phyloP scores from a whole-genome alignment of 257 asterid genomes.

The Solanum chiquidenum region DNA sequence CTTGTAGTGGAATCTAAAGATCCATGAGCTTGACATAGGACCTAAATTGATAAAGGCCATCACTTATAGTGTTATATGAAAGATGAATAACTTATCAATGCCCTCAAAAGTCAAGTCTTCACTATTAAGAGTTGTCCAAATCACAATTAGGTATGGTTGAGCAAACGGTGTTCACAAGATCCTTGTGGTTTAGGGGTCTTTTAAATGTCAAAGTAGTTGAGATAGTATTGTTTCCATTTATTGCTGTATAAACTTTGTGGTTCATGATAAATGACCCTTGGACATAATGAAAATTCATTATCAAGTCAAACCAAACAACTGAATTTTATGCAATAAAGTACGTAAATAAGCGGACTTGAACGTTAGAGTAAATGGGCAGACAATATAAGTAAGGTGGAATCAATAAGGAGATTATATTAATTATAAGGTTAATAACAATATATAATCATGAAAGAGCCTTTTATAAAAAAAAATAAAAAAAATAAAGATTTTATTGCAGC shows the following conservation, averaged over 20 bases:
- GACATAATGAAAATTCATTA: background rate
- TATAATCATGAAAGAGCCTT: background rate
- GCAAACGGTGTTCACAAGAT: background rate
- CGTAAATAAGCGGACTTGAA: background rate
- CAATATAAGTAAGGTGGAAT: background rate
- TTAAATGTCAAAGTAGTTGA: background rate
- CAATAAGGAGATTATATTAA: background rate
- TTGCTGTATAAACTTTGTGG: background rate
- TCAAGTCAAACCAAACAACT: background rate
- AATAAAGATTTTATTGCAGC: background rate
- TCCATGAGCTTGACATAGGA: background rate
- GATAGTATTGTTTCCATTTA: background rate
- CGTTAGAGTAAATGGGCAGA: background rate
- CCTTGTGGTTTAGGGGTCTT: background rate
- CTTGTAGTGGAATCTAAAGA: background rate
- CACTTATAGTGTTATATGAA: background rate
- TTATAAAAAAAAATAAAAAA: too few species aligned
- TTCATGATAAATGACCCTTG: background rate
- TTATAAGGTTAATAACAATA: background rate
- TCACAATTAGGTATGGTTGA: background rate
- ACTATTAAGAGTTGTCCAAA: background rate
- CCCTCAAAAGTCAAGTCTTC: background rate
- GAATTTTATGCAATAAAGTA: background rate
- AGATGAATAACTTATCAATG: background rate
- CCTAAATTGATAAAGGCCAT: background rate